phyloP scores from a whole-genome alignment of 495 filamentous ascomycete genomes.

The Talaromyces trachyspermus region DNA sequence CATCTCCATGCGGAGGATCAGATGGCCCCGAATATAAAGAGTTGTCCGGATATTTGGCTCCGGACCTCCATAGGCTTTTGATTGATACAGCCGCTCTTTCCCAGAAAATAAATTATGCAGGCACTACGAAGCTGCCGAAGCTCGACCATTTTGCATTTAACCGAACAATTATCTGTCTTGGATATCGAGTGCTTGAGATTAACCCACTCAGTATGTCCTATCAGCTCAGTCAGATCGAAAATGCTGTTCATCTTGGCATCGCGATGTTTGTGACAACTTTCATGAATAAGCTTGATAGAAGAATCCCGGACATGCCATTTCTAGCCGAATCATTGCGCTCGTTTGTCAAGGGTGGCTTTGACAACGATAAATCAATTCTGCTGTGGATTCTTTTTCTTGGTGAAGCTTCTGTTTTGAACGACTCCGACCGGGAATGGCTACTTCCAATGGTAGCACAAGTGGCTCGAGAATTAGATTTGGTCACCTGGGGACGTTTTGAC shows the following conservation, averaged over 20 bases:
- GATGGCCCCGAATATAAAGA: background rate
- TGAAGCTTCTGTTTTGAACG: background rate
- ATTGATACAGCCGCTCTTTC: background rate
- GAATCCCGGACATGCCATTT: background rate
- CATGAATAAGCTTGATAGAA: background rate
- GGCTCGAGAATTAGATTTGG: background rate
- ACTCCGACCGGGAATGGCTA: background rate
- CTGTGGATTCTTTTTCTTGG: conserved; percentile 3
- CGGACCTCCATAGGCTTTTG: background rate
- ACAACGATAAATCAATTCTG: background rate
- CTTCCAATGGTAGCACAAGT: background rate
- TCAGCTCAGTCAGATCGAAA: background rate
- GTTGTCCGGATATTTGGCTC: background rate
- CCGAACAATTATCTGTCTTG: background rate
- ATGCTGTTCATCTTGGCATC: conserved; percentile 4
- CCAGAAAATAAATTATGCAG: conserved; percentile 1
- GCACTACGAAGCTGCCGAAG: background rate
- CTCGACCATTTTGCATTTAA: background rate
- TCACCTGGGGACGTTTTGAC: background rate
- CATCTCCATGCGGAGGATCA: background rate
- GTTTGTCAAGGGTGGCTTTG: background rate
- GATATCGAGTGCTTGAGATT: background rate
- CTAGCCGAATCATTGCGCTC: background rate
- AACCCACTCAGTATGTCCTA: background rate
- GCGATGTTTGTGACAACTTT: conserved; percentile 2